Conservation (phyloP, 140 eudicot genomes). For the Cichorium intybus region DNA sequence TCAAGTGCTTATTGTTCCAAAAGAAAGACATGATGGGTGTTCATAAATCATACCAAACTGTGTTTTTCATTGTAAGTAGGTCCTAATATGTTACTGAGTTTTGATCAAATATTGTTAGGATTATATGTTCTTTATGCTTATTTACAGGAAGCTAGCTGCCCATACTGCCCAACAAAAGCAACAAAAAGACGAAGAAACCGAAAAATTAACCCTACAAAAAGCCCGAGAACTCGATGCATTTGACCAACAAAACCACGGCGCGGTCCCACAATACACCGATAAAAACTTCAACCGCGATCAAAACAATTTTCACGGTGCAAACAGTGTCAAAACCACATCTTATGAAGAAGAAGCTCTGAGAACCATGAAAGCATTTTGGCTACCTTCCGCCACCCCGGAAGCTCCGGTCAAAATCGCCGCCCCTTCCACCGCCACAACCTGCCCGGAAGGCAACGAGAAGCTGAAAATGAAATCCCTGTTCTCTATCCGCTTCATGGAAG, state of each 20-base stretch:
- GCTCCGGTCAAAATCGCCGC: conserved; percentile 82
- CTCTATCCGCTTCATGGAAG: conserved; percentile 68
- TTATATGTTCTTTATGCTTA: background rate
- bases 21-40: too few species aligned
- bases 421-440: conserved; percentile 68
- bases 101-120: conserved; percentile 10
- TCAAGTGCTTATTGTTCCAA: too few species aligned
- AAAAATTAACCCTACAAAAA: conserved; percentile 67
- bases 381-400: conserved; percentile 94
- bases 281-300: conserved; percentile 59
- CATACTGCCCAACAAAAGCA: conserved; percentile 80
- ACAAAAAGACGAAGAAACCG: conserved; percentile 82
- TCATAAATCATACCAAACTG: too few species aligned
- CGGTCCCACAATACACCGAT: conserved; percentile 85
- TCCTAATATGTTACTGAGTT: background rate
- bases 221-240: conserved; percentile 93
- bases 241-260: conserved; percentile 95
- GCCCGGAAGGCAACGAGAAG: conserved; percentile 92
- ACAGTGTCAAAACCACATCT: conserved; percentile 88
- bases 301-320: conserved; percentile 89
- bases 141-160: conserved; percentile 80
- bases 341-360: conserved; percentile 91
- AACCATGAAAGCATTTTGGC: conserved; percentile 99
- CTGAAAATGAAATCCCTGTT: conserved; percentile 83
- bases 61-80: too few species aligned